phyloP scores from a whole-genome alignment of 2,329 filamentous ascomycete species.

The Colletotrichum sp. region DNA sequence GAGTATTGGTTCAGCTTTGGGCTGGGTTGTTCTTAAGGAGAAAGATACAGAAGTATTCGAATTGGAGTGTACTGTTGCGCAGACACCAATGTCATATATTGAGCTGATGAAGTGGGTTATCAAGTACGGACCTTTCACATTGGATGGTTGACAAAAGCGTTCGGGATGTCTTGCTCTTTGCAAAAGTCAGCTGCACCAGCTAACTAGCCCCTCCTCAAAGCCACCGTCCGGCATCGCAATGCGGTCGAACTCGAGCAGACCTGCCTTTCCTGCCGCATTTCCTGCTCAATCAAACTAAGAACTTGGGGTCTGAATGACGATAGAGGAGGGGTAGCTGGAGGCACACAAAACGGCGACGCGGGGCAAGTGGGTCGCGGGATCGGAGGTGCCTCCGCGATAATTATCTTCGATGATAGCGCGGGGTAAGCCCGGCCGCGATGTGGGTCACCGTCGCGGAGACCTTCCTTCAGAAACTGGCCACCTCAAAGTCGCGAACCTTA shows the following conservation, averaged over 20 bases:
- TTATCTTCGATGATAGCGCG: background rate
- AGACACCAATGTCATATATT: background rate
- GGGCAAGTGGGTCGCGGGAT: background rate
- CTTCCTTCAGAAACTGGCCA: background rate
- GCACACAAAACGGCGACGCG: background rate
- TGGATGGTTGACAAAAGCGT: background rate
- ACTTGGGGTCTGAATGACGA: background rate
- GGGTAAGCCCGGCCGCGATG: background rate
- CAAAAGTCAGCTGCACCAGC: background rate
- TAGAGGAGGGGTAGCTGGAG: background rate
- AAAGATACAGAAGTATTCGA: fast-evolving
- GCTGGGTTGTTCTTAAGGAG: background rate
- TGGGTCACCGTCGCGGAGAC: background rate
- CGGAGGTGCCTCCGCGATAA: background rate
- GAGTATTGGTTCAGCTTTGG: background rate
- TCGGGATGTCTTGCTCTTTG: background rate
- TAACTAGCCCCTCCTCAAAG: background rate
- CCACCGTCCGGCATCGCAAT: background rate
- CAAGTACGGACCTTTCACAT: background rate
- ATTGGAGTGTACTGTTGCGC: fast-evolving
- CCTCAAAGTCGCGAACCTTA: background rate
- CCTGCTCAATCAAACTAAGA: background rate
- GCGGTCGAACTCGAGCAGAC: background rate
- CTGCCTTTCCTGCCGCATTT: background rate
- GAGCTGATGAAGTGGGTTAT: background rate